A percentile compares a stretch with the other conserved stretches of the same genome.
These are phyloP conservation scores for Microascus cirrosus DNA, from an alignment of 2,329 filamentous ascomycete species.

Conservation along the genomic window DNA sequence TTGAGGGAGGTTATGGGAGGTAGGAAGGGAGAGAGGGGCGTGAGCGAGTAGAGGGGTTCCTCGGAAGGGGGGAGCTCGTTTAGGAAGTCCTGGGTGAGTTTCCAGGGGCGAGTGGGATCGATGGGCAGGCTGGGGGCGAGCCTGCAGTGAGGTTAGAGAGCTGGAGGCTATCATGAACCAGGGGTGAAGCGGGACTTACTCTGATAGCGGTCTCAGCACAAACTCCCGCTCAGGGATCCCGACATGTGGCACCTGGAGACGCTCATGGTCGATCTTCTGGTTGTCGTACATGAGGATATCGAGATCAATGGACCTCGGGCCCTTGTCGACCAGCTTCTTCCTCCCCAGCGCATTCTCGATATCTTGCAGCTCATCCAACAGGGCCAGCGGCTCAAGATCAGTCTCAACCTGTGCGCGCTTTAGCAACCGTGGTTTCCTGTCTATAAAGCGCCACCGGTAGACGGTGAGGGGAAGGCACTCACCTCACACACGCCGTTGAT, in stretches of 20 bases:
- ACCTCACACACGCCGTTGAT: conserved; percentile 91
- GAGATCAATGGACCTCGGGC: conserved; percentile 86
- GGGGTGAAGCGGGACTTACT: conserved; percentile 36
- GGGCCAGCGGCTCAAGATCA: conserved; percentile 56
- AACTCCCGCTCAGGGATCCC: conserved; percentile 88
- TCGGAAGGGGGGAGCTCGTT: conserved; percentile 41
- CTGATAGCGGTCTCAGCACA: conserved; percentile 75
- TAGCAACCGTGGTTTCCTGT: neutral
- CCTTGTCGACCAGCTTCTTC: conserved; percentile 80
- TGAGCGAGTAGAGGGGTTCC: conserved; percentile 45
- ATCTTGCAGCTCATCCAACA: conserved; percentile 71
- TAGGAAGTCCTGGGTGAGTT: conserved; percentile 47
- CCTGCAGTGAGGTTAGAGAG: conserved; percentile 18
- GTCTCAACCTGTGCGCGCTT: conserved; percentile 68
- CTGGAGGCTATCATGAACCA: neutral
- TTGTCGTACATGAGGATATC: conserved; percentile 81
- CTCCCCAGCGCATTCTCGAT: conserved; percentile 76
- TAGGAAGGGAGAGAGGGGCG: conserved; percentile 34
- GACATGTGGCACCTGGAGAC: conserved; percentile 75
- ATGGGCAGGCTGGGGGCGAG: conserved; percentile 44
- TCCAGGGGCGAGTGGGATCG: conserved; percentile 45
- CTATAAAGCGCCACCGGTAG: conserved; percentile 2
- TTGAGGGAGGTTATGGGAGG: conserved; percentile 48
- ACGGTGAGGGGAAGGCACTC: conserved; percentile 18
- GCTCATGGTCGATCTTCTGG: conserved; percentile 51